phyloP scores from a whole-genome alignment of 2,329 filamentous ascomycete species.

The Tothia fuscella region DNA sequence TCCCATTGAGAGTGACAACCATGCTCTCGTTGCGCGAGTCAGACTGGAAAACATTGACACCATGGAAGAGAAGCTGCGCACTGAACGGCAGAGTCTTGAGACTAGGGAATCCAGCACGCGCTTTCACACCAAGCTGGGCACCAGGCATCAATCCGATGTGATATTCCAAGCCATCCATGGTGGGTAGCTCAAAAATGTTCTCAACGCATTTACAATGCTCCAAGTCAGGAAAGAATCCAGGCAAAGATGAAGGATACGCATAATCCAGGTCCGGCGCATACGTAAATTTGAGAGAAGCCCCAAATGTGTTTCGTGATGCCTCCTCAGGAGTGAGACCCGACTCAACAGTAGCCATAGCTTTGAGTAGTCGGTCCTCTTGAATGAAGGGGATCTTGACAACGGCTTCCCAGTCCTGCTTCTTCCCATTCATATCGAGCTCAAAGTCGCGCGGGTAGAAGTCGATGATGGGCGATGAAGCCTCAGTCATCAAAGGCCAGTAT shows the following conservation, averaged over 20 bases:
- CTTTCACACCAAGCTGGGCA: constrained; percentile 66
- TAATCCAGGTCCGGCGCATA: constrained; percentile 69
- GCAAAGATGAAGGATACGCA: constrained; percentile 74
- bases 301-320: constrained; percentile 75
- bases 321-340: constrained; percentile 65
- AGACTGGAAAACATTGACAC: constrained; percentile 87
- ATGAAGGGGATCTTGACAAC: constrained; percentile 99
- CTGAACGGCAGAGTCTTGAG: constrained; percentile 76
- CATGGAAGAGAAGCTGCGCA: constrained; percentile 72
- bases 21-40: constrained; percentile 96
- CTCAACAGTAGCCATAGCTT: constrained; percentile 79
- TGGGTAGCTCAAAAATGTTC: constrained; percentile 91
- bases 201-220: constrained; percentile 80
- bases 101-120: constrained; percentile 89
- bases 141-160: constrained; percentile 74
- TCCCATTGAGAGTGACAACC: constrained; percentile 70
- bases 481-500: constrained; percentile 90
- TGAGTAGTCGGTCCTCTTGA: constrained; percentile 73
- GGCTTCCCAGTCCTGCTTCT: constrained; percentile 99
- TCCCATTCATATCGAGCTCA: constrained; percentile 97
- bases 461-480: constrained; percentile 78
- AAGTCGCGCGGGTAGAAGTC: constrained; percentile 98
- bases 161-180: constrained; percentile 78
- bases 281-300: constrained; percentile 84
- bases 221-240: constrained; percentile 83